A percentile compares a stretch with the other conserved stretches of the same genome.
Conservation (phyloP, 208 protist genomes). For the Wallacemonas sp. region DNA sequence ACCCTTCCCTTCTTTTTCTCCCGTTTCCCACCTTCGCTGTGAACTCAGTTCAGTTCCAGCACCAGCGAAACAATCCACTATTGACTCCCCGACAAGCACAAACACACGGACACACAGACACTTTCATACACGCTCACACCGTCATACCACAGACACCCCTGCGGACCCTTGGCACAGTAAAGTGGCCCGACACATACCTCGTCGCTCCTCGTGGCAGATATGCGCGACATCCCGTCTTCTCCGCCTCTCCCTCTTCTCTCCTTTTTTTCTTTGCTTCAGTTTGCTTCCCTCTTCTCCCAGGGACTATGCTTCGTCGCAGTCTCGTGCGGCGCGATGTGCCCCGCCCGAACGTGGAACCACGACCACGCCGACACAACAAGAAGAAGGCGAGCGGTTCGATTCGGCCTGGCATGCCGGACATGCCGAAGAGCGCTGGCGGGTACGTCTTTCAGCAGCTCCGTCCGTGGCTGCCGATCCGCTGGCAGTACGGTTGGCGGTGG, state of each 20-base stretch:
- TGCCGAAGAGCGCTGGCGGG: constrained; percentile 81
- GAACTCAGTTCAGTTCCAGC: too few relatives aligned
- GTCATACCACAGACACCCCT: too few relatives aligned
- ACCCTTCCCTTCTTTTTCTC: constrained; percentile 10
- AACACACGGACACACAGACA: too few relatives aligned
- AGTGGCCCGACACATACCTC: too few relatives aligned
- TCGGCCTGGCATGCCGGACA: constrained; percentile 49
- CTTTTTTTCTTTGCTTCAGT: constrained; percentile 14
- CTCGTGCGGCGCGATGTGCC: constrained; percentile 11
- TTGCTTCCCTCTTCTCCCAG: not conserved
- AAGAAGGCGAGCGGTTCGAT: constrained; percentile 10
- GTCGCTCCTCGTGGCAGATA: too few relatives aligned
- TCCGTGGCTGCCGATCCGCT: constrained; percentile 63
- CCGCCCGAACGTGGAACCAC: constrained; percentile 63
- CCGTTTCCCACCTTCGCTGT: constrained; percentile 2
- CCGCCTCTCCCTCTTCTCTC: too few relatives aligned
- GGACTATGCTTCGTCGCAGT: constrained; percentile 30
- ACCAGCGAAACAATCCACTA: too few relatives aligned
- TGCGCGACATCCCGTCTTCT: too few relatives aligned
- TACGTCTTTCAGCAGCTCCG: constrained; percentile 80
- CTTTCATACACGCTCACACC: too few relatives aligned
- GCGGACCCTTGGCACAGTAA: too few relatives aligned
- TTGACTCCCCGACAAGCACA: too few relatives aligned
- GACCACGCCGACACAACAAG: constrained; percentile 37
- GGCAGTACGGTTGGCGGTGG: constrained; percentile 89